A percentile compares a stretch with the other conserved stretches of the same genome.
These are phyloP conservation scores for Albatrellus ellisii DNA, from an alignment of 768 basidiomycete species.

Conservation along the genomic window DNA sequence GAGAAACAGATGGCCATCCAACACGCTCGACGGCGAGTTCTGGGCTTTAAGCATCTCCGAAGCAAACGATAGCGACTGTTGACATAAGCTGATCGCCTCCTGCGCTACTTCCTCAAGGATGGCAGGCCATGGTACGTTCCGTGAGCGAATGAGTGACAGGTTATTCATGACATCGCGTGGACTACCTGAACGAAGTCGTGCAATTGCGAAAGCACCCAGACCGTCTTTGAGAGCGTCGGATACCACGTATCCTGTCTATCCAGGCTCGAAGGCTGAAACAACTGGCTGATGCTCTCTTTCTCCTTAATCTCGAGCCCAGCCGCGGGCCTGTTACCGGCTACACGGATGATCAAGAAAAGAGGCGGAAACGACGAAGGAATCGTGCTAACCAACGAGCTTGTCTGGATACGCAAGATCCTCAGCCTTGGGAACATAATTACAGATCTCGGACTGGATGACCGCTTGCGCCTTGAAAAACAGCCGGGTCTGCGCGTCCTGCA, in stretches of 20 bases:
- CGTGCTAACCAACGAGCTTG: slow-evolving; percentile 51
- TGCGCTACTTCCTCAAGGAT: slow-evolving; percentile 96
- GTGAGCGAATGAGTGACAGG: background rate
- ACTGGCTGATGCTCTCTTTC: slow-evolving; percentile 53
- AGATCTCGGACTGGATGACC: slow-evolving; percentile 78
- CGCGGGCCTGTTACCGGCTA: slow-evolving; percentile 33
- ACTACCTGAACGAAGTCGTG: slow-evolving; percentile 86
- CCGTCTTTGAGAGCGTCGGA: slow-evolving; percentile 75
- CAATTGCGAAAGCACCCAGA: slow-evolving; percentile 85
- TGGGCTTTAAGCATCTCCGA: slow-evolving; percentile 48
- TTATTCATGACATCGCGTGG: slow-evolving; percentile 1
- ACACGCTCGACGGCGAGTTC: slow-evolving; percentile 26
- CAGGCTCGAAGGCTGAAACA: slow-evolving; percentile 59
- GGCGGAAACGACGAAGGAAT: background rate
- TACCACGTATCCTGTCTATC: slow-evolving; percentile 84
- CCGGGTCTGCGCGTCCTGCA: slow-evolving; percentile 93
- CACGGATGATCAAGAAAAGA: slow-evolving; percentile 2
- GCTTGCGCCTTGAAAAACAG: slow-evolving; percentile 95
- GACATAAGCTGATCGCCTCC: slow-evolving; percentile 77
- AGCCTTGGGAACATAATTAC: slow-evolving; percentile 62
- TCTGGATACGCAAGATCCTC: slow-evolving; percentile 84
- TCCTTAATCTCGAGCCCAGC: slow-evolving; percentile 39
- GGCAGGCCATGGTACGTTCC: slow-evolving; percentile 48
- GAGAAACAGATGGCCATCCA: slow-evolving; percentile 80
- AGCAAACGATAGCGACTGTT: slow-evolving; percentile 65